A percentile compares a stretch with the other conserved stretches of the same genome.
phyloP scores from a whole-genome alignment of 352 stramenopile species.

The Phytophthora cryptogea region DNA sequence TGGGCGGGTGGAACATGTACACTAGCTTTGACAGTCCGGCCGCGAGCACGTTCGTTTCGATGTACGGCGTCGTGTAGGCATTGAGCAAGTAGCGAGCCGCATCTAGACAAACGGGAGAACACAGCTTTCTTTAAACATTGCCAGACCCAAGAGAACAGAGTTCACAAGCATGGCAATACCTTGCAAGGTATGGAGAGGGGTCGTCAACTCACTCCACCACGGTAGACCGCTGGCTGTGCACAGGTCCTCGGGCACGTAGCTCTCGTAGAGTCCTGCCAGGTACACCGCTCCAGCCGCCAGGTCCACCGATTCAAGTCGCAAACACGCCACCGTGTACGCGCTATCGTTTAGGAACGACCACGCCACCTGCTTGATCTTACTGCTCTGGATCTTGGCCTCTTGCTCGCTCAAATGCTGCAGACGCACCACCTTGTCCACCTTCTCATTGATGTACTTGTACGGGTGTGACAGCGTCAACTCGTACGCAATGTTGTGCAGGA shows the following conservation, averaged over 20 bases:
- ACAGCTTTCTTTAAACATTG: slow-evolving; percentile 70
- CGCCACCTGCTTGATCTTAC: slow-evolving; percentile 85
- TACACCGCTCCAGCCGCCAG: slow-evolving; percentile 84
- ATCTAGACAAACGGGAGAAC: slow-evolving; percentile 72
- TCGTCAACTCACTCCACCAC: slow-evolving; percentile 77
- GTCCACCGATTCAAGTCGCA: slow-evolving; percentile 70
- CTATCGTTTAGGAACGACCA: slow-evolving; percentile 92
- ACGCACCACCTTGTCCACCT: slow-evolving; percentile 81
- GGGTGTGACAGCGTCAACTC: slow-evolving; percentile 85
- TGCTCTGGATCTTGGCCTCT: slow-evolving; percentile 58
- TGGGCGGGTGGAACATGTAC: slow-evolving; percentile 68
- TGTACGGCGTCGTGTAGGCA: slow-evolving; percentile 80
- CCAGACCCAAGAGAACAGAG: slow-evolving; percentile 49
- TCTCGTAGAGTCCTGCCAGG: slow-evolving; percentile 83
- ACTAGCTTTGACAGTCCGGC: slow-evolving; percentile 76
- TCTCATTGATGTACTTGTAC: slow-evolving; percentile 90
- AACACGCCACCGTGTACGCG: slow-evolving; percentile 83
- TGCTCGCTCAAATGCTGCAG: slow-evolving; percentile 61
- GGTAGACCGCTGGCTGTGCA: slow-evolving; percentile 56
- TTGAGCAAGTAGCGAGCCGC: slow-evolving; percentile 76
- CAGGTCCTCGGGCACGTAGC: slow-evolving; percentile 68
- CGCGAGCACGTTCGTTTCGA: slow-evolving; percentile 75
- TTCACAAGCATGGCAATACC: slow-evolving; percentile 60
- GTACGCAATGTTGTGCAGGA: slow-evolving; percentile 84
- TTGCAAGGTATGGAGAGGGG: slow-evolving; percentile 78